Evolutionary conservation across 2,329 filamentous ascomycete species (phyloP), one percentile per base, ranked within the genome.

Genomic region (Hysterium pulicare): DNA sequence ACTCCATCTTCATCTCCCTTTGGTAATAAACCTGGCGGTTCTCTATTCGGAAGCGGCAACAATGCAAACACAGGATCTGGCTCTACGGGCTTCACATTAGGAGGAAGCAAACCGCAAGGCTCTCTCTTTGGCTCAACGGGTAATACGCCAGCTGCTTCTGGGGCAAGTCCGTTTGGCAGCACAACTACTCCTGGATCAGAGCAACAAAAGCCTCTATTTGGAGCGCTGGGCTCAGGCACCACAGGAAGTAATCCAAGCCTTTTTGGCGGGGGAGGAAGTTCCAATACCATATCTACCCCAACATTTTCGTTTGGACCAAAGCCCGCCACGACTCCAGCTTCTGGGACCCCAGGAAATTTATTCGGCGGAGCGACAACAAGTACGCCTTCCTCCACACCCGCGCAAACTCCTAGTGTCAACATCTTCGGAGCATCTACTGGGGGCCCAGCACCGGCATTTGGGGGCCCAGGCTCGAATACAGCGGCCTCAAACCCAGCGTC

Each of bases 41-140:
- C 60, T 37, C 58, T 72, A 26, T 73, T 73, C 55, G 70, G 71
- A 41, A 69, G 65, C 54, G 54, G 40, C 19, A 47, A 44, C 40
- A 41, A 42, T 36, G 22, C 42, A 28, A 43, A 43, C 32, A 24
- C 34, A n/a, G 40, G 21, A 42, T 36, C 40, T 19, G 31, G 32
- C 31, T n/a, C 39, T 13, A 21, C 40, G 15, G 24, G 46, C 58
- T 16, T 50, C 52, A 21, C 47, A 33, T 61, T 66, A 33, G 60
- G 59, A 30, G 50, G 53, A 19, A 33, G 23, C 16, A 41, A 33
- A 23, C 30, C 28, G 10, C 13, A 15, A 41, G 15, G 20, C 38
- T 26, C 38, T 16, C 22, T 41, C 6, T 41, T 41, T 22, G 38
- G 38, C 16, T 21, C 28, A 16, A 20, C 38, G 13, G 38, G 38